Evolutionary conservation across 129 eudicot species (phyloP).

Genomic region (Sambucus nigra): DNA sequence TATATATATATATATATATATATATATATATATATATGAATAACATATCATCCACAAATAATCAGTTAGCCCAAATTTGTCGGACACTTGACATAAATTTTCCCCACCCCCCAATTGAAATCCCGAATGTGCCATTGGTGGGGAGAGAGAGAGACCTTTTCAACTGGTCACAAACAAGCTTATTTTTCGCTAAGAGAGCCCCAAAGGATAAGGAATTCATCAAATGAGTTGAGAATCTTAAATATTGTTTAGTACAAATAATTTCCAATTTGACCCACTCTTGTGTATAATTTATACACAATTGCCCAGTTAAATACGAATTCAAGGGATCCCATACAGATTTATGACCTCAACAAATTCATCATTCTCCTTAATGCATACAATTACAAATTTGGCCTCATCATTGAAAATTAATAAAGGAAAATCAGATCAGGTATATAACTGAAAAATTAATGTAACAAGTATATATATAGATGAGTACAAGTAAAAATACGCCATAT

Average conservation of each 20-base stretch:
- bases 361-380: background rate
- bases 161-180: background rate
- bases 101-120: no score
- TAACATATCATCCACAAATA: no score
- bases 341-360: background rate
- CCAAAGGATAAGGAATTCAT: conserved; percentile 1
- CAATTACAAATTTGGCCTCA: background rate
- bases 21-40: no score
- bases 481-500: no score
- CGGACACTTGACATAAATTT: no score
- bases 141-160: background rate
- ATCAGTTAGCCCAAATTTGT: no score
- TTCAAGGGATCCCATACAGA: background rate
- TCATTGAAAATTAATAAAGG: conserved; percentile 3
- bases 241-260: background rate
- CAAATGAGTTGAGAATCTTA: background rate
- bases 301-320: background rate
- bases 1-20: no score
- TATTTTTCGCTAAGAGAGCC: background rate
- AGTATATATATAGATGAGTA: background rate
- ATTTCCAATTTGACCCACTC: conserved; percentile 6
- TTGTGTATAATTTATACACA: background rate
- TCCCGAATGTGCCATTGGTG: no score
- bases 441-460: background rate
- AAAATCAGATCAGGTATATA: background rate